Evolutionary conservation across 306 rosid genomes (phyloP), one percentile per base, ranked within the genome.

Genomic region (Lathyrus tuberosus): DNA sequence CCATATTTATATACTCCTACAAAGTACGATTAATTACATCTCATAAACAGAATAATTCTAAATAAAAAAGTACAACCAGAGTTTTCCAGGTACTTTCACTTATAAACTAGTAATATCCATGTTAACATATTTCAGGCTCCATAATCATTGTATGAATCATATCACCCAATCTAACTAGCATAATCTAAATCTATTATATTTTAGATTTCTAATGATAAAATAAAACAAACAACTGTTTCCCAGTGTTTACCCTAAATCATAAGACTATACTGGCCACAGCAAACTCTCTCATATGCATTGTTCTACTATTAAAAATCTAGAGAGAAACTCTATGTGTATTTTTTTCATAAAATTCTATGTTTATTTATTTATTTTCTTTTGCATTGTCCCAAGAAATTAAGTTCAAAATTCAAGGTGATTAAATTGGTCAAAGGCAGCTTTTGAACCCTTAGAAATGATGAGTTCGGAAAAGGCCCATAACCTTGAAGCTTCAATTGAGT

Each of bases 381-480:
- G 65, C 26, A 43, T 2, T 53, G 56, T 43, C 62, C 58, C 65
- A 41, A 73, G 64, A 62, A 72, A 40, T 10, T 38, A 65, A 49
- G 13, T 35, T 82, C 35, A 74, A 62, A 68, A 53, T 41, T 70
- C 31, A 74, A 51, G 62, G 65, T 70, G 57, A 4, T 44, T 24
- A 64, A 78, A 54, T 48, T 70, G 68, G 76, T 78, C 69, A 44
- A 82, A 68, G 31, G 82, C 78, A 70, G 72, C 63, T 52, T 78
- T 78, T 16, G 83, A 80, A 61, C 80, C 86, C 65, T 49, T 60
- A 20, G 91, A 77, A 63, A 85, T 74, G 65, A 94, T 85, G 77
- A 78, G 69, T 73, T 94, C 88, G 11, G 99, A 88, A 60, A 82
- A 83, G 2, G 82, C 73, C 97, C 99, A 94, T 72, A 94, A 53